These are phyloP conservation scores for Phytopythium sindhum DNA, from an alignment of 352 stramenopile genomes.

Conservation along the genomic window DNA sequence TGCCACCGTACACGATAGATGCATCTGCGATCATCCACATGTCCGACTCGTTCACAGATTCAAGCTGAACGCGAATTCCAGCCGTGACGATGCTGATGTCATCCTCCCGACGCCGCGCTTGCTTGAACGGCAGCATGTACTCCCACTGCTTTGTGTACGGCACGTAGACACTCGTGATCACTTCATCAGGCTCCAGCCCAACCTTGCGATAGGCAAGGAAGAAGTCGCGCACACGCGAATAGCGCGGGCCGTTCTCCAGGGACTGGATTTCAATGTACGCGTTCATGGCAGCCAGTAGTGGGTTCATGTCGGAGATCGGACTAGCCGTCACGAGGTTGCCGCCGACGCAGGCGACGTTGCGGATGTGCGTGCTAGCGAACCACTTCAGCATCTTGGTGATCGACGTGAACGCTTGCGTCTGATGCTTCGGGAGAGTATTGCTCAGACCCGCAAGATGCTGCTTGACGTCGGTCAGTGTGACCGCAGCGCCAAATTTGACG, in stretches of 20 bases:
- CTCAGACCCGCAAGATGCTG: constrained; percentile 43
- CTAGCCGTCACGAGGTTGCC: constrained; percentile 97
- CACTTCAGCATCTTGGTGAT: constrained; percentile 93
- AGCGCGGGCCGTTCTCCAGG: constrained; percentile 23
- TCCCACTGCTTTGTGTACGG: constrained; percentile 87
- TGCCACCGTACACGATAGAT: constrained; percentile 62
- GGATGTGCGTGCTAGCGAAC: constrained; percentile 97
- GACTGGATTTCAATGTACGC: constrained; percentile 64
- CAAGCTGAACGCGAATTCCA: constrained; percentile 87
- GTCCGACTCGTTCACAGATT: constrained; percentile 52
- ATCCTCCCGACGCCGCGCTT: constrained; percentile 93
- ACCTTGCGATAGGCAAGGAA: constrained; percentile 95
- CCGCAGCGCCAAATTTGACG: constrained; percentile 77
- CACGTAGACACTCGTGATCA: constrained; percentile 91
- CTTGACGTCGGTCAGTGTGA: constrained; percentile 73
- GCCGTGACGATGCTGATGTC: constrained; percentile 97
- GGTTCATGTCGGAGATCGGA: constrained; percentile 98
- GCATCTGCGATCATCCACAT: constrained; percentile 70
- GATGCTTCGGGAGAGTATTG: constrained; percentile 29
- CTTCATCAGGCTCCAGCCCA: constrained; percentile 82
- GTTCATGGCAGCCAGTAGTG: constrained; percentile 89
- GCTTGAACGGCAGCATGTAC: constrained; percentile 95
- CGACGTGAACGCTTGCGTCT: constrained; percentile 50
- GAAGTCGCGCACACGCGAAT: constrained; percentile 87
- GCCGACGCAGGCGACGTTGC: constrained; percentile 94